Evolutionary conservation across 345 rosid genomes (phyloP), one percentile per base, ranked within the genome.

Genomic region (Rhizophora apiculata): DNA sequence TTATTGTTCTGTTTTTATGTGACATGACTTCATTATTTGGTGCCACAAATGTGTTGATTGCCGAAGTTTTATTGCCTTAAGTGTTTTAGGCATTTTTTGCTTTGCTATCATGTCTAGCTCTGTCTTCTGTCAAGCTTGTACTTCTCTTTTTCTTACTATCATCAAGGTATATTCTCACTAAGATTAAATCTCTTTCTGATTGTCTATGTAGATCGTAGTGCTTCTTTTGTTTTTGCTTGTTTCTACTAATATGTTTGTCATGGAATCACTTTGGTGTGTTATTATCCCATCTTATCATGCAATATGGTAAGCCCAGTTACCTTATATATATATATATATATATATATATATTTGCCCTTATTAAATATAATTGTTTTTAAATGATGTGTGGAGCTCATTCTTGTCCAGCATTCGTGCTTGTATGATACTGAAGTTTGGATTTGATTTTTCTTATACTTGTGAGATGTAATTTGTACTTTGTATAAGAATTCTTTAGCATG

Each of bases 401-500:
- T 30, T 36, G 10, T 36, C 16, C 11, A 15, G 24, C 6, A 21
- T 8, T 15, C 39, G 3, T 43, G 49, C 21, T 18, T 46, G n/a
- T 15, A 56, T 62, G 37, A 27, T 16, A 37, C 21, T 1, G 13
- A 53, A 32, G 21, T 27, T 62, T 31, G 54, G 62, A 59, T 53
- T 10, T 13, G 57, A 24, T 9, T 16, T 48, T 34, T 34, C 18
- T 65, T 72, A 60, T 51, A 60, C 36, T 26, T 26, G 37, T 48
- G 49, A 30, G 20, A 65, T 72, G 53, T 65, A 59, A 65, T 11
- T 24, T 60, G 20, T 65, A 53, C 30, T 29, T 54, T 65, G 65
- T 69, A 65, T 59, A n/a, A 63, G 62, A n/a, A 21, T 54, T 37
- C 55, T 64, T 63, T 63, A 37, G 30, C 39, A 55, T 63, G n/a